Conservation (phyloP, 1,284 basidiomycete genomes). For the Dichomitus squalens region DNA sequence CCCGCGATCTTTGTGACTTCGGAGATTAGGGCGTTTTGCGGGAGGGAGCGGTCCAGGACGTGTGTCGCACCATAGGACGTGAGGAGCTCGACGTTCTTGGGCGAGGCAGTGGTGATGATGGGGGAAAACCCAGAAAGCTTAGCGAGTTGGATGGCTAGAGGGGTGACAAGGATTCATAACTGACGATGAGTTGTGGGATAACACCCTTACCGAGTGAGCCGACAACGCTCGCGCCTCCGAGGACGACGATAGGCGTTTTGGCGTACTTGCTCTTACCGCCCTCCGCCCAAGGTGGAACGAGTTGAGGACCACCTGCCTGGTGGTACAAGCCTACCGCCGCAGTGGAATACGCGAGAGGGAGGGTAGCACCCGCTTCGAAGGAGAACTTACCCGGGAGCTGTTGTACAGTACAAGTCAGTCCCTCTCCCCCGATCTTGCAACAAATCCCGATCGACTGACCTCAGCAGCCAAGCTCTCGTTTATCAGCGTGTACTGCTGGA, state of each 20-base stretch:
- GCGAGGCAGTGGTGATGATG: slow-evolving; percentile 39
- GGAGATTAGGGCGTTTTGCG: slow-evolving; percentile 18
- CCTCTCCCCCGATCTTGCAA: slow-evolving; percentile 33
- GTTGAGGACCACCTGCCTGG: not conserved
- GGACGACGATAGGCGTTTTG: slow-evolving; percentile 34
- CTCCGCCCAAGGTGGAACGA: slow-evolving; percentile 25
- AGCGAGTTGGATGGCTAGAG: slow-evolving; percentile 36
- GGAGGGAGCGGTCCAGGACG: slow-evolving; percentile 34
- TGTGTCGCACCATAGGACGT: slow-evolving; percentile 40
- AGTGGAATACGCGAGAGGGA: slow-evolving; percentile 26
- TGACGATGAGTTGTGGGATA: slow-evolving; percentile 16
- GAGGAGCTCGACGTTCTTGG: too few relatives aligned
- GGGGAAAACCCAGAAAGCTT: slow-evolving; percentile 37
- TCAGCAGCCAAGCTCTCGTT: slow-evolving; percentile 30
- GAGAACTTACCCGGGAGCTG: slow-evolving; percentile 30
- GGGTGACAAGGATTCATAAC: not conserved
- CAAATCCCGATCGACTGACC: slow-evolving; percentile 14
- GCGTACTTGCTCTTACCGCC: slow-evolving; percentile 33
- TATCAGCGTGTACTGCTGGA: slow-evolving; percentile 36
- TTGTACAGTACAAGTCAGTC: too few relatives aligned
- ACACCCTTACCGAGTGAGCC: slow-evolving; percentile 43
- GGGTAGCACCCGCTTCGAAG: slow-evolving; percentile 24
- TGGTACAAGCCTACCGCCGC: slow-evolving; percentile 19
- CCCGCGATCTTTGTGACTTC: slow-evolving; percentile 22
- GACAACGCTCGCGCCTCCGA: slow-evolving; percentile 38